Percentiles rank a stretch among this genome's conserved stretches.
Evolutionary conservation across 495 filamentous ascomycete genomes (phyloP).

Genomic region (Pyrenopolyporus hunteri): DNA sequence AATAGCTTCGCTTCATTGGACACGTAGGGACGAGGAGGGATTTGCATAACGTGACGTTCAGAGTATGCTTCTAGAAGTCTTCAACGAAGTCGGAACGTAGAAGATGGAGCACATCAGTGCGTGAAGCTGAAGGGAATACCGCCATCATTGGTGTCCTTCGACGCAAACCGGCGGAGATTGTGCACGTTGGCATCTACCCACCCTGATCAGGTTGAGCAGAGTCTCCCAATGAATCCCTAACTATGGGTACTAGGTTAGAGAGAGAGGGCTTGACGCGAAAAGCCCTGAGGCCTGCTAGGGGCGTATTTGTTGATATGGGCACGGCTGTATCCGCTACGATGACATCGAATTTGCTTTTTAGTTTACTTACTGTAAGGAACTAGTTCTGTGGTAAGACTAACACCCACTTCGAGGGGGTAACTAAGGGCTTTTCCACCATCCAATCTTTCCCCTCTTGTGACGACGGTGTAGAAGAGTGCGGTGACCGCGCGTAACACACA

Average conservation of each 20-base stretch:
- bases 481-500: slow-evolving; percentile 11
- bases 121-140: slow-evolving; percentile 18
- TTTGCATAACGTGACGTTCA: background rate
- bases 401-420: background rate
- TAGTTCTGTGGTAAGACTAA: background rate
- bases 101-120: slow-evolving; percentile 2
- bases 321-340: slow-evolving; percentile 2
- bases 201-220: slow-evolving; percentile 2
- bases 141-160: slow-evolving; percentile 17
- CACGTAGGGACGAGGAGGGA: background rate
- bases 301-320: slow-evolving; percentile 5
- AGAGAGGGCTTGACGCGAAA: too few species aligned
- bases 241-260: too few species aligned
- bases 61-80: slow-evolving; percentile 5
- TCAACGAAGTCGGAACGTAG: background rate
- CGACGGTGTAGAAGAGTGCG: too few species aligned
- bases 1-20: background rate
- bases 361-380: slow-evolving; percentile 30
- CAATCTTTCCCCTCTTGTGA: background rate
- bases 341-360: background rate
- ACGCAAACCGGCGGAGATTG: slow-evolving; percentile 26
- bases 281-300: slow-evolving; percentile 1
- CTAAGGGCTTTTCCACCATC: background rate
- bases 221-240: slow-evolving; percentile 6
- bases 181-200: slow-evolving; percentile 21